Percentiles rank a stretch among this genome's conserved stretches.
These are phyloP conservation scores for Limonium bicolor DNA, from an alignment of 148 eudicot genomes.

Conservation along the genomic window DNA sequence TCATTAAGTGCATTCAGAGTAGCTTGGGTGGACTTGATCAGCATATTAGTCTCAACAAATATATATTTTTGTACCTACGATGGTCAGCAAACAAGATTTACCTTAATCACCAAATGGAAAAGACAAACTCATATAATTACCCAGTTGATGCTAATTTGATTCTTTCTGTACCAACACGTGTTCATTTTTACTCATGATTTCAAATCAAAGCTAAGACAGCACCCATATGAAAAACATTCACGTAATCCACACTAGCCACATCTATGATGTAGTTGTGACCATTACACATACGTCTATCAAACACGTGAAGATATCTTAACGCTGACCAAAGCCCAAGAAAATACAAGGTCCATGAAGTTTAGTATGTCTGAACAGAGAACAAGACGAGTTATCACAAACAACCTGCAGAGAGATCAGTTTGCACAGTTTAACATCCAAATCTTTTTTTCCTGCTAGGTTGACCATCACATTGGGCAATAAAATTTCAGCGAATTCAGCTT, in stretches of 20 bases:
- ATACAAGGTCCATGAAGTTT: too few species aligned
- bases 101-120: background rate
- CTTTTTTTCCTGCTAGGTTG: slow-evolving; percentile 62
- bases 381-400: too few species aligned
- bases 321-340: too few species aligned
- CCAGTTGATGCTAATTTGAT: background rate
- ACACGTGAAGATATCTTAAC: too few species aligned
- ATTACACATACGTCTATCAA: too few species aligned
- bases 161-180: background rate
- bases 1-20: slow-evolving; percentile 73
- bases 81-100: slow-evolving; percentile 4
- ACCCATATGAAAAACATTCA: too few species aligned
- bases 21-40: slow-evolving; percentile 65
- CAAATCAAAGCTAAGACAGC: too few species aligned
- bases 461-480: slow-evolving; percentile 58
- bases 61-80: slow-evolving; percentile 67
- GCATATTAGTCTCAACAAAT: slow-evolving; percentile 44
- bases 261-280: too few species aligned
- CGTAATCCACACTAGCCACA: too few species aligned
- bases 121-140: background rate
- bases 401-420: slow-evolving; percentile 66
- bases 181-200: too few species aligned
- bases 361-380: too few species aligned
- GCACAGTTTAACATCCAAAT: slow-evolving; percentile 52
- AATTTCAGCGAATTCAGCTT: slow-evolving; percentile 92